Evolutionary conservation across 2,329 filamentous ascomycete genomes (phyloP), one percentile per base, ranked within the genome.

Genomic region (Ploettnerulaceae sp.): DNA sequence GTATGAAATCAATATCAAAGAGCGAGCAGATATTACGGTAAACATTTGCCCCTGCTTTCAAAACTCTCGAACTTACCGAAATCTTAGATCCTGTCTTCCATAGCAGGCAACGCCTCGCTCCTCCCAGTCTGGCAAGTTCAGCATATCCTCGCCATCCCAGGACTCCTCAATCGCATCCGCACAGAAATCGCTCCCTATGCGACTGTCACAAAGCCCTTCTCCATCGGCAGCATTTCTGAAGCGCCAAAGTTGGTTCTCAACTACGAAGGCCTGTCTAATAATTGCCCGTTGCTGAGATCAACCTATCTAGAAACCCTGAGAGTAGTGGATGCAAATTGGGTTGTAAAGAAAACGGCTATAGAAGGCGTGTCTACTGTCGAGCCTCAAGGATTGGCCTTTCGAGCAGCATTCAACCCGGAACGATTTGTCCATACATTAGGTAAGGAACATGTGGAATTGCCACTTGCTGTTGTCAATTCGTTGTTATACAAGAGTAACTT

Each of bases 171-270:
- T n/a, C 22, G 18, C 8, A 29, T 47, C 17, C 28, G 36, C 7
- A 17, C 21, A 2, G 45, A 47, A 41, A 29, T 47, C 18, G 15
- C 29, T 2, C 31, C 45, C 20, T 37, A 47, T 20, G 37, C 31
- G 7, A 33, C 7, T 6, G 22, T 57, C 60, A 54, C 52, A 14
- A 42, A 47, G 21, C 36, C 37, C 9, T 32, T 47, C 26, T 47
- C 45, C 8, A 47, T 41, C 21, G 45, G 45, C 37, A 22, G 15
- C 5, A 40, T 47, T 25, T 47, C 37, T n/a, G 36, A 41, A 31
- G 37, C 60, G 3, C 67, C 65, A 7, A 64, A 61, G 24, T 57
- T 77, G 21, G 63, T 60, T 0, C 62, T 76, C 35, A 59, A 70
- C 33, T 53, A 67, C 3, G 64, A 69, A 15, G 63, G 58, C 0